Percentiles rank a stretch among this genome's conserved stretches.
Conservation (phyloP, 306 rosid species). For the Vicia sativa region DNA sequence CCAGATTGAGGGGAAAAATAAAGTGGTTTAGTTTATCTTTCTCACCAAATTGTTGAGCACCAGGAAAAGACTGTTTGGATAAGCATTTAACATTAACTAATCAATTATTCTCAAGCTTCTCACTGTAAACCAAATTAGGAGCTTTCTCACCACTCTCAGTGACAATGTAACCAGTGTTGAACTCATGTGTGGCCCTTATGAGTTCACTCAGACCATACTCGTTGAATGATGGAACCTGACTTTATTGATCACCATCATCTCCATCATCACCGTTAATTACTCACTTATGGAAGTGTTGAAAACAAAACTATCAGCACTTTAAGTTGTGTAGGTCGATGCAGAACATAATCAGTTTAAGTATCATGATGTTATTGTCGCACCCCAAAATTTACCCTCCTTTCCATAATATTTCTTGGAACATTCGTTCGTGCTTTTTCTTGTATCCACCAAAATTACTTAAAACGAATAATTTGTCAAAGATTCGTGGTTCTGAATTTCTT, state of each 20-base stretch:
- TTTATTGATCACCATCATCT: constrained; percentile 51
- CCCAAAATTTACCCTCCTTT: no score
- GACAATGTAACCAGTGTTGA: constrained; percentile 61
- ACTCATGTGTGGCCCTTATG: constrained; percentile 71
- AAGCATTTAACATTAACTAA: constrained; percentile 74
- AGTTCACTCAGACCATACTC: constrained; percentile 66
- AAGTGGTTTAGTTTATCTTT: not conserved
- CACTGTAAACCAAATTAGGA: constrained; percentile 77
- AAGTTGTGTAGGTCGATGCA: no score
- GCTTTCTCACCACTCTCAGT: constrained; percentile 87
- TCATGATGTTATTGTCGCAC: no score
- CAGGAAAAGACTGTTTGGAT: constrained; percentile 83
- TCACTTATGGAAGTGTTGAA: no score
- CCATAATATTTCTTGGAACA: no score
- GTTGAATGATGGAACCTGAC: constrained; percentile 58
- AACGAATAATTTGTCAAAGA: no score
- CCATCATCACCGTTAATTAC: constrained; percentile 50
- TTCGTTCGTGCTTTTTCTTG: no score
- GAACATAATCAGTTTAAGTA: no score
- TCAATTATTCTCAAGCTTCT: constrained; percentile 63
- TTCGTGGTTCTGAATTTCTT: no score
- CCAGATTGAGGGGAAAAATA: constrained; percentile 11
- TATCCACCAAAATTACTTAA: no score
- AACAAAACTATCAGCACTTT: no score
- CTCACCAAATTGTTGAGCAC: constrained; percentile 81